Base-by-base conservation (phyloP, 768 basidiomycete genomes). In the Leccinum obscurum region DNA sequence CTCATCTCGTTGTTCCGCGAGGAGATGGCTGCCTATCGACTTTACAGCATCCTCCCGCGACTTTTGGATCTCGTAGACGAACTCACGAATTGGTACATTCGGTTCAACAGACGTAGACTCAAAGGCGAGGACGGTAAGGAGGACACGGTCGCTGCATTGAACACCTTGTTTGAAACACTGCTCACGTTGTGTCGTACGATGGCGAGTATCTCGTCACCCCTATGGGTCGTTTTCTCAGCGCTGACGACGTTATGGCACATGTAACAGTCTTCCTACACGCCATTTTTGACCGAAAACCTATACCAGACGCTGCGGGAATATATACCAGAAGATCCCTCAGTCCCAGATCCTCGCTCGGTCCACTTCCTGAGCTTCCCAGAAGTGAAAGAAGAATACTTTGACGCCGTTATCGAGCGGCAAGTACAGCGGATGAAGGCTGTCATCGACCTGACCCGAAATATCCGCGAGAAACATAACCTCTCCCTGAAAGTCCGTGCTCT, bases 41-140 rank as follows among this genome's bases (percentile, higher is more conserved):
- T 99, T 13, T 98, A 98, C 77, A 98, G 94, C 64, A 91, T 99
- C 78, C 93, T 98, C 63, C 95, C 95, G 17, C 86, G 93, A 34
- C 80, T 98, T 46, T 80, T 98, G 60, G 90, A 92, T 64, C 87
- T 99, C 59, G 84, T 99, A 32, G 93, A 96, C 65, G 97, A 98
- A 74, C 81, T 98, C 59, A 99, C 97, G 22, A 99, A 99, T 72
- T 98, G 95, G 95, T 99, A 99, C 77, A 98, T 99, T 71, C 93
- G 97, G 52, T 98, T 98, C 80, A 99, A 99, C 77, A 88, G 97
- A 49, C 89, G 89, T 65, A 85, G 97, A 15, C 79, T 99, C 61
- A 99, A 99, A 81, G 97, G 97, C 50, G 92, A 95, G 73, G 90
- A 93, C 67, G 92, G 96, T 3, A 80, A 82, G 58, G 91, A 93